These are phyloP conservation scores for Pichia californica DNA, from an alignment of 805 yeast genomes.

Conservation along the genomic window DNA sequence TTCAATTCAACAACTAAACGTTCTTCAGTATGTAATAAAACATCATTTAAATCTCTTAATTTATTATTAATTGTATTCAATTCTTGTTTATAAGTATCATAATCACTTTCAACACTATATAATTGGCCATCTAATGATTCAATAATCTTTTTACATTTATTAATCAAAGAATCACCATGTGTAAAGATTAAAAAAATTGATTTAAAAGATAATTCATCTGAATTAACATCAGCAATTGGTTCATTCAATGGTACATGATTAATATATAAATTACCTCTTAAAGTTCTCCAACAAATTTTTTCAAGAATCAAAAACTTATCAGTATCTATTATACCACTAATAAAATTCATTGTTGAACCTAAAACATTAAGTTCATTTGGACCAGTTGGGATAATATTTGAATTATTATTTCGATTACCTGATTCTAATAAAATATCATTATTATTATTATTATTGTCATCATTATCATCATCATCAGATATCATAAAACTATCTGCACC, in stretches of 20 bases:
- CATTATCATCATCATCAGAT: constrained; percentile 12
- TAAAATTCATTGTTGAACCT: constrained; percentile 39
- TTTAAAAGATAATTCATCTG: constrained; percentile 53
- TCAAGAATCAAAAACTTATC: constrained; percentile 65
- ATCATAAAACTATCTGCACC: constrained; percentile 13
- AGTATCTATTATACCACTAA: constrained; percentile 77
- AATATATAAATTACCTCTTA: constrained; percentile 86
- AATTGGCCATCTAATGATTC: constrained; percentile 85
- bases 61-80: constrained; percentile 43
- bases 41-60: constrained; percentile 39
- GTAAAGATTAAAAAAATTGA: constrained; percentile 85
- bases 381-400: constrained; percentile 19
- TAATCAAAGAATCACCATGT: constrained; percentile 71
- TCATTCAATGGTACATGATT: constrained; percentile 69
- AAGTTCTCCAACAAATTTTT: constrained; percentile 82
- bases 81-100: constrained; percentile 37
- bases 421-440: constrained; percentile 14
- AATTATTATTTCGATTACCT: constrained; percentile 10
- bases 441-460: background rate
- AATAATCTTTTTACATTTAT: constrained; percentile 68
- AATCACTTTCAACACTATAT: constrained; percentile 47
- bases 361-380: constrained; percentile 30
- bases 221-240: constrained; percentile 52
- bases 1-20: constrained; percentile 73
- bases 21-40: constrained; percentile 55